Conservation (phyloP, 768 basidiomycete genomes). For the Lanmaoa pseudosensibilis region DNA sequence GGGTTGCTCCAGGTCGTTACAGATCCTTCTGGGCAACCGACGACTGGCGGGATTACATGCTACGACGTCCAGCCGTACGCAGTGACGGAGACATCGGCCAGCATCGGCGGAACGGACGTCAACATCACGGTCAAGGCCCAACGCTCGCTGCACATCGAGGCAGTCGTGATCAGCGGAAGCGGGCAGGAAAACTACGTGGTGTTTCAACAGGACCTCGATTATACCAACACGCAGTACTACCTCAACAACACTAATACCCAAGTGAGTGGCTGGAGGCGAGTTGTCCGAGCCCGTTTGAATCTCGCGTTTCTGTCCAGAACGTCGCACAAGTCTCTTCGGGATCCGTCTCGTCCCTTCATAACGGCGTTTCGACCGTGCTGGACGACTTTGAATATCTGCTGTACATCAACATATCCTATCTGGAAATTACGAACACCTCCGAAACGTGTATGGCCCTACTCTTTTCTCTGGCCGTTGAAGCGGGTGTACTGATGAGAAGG, state of each 20-base stretch:
- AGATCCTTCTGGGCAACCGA: constrained; percentile 60
- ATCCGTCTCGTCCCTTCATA: constrained; percentile 48
- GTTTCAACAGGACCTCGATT: constrained; percentile 61
- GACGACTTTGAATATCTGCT: constrained; percentile 59
- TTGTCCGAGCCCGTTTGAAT: background rate
- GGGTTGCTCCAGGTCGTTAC: constrained; percentile 66
- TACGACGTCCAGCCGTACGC: constrained; percentile 63
- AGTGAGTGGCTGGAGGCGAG: constrained; percentile 24
- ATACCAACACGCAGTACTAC: constrained; percentile 63
- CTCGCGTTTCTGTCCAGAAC: constrained; percentile 36
- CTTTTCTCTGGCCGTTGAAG: background rate
- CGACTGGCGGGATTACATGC: constrained; percentile 63
- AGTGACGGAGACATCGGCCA: constrained; percentile 47
- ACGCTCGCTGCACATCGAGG: constrained; percentile 57
- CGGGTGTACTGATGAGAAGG: background rate
- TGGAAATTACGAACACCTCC: constrained; percentile 33
- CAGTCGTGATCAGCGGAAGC: constrained; percentile 61
- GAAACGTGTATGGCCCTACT: constrained; percentile 11
- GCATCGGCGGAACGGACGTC: constrained; percentile 44
- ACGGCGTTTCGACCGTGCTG: constrained; percentile 41
- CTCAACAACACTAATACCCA: constrained; percentile 45
- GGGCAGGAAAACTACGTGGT: constrained; percentile 54
- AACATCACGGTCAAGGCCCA: constrained; percentile 63
- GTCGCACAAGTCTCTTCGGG: constrained; percentile 52
- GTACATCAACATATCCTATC: constrained; percentile 39